A percentile compares a stretch with the other conserved stretches of the same genome.
Conservation (phyloP, 129 eudicot species). For the Flaveria linearis region DNA sequence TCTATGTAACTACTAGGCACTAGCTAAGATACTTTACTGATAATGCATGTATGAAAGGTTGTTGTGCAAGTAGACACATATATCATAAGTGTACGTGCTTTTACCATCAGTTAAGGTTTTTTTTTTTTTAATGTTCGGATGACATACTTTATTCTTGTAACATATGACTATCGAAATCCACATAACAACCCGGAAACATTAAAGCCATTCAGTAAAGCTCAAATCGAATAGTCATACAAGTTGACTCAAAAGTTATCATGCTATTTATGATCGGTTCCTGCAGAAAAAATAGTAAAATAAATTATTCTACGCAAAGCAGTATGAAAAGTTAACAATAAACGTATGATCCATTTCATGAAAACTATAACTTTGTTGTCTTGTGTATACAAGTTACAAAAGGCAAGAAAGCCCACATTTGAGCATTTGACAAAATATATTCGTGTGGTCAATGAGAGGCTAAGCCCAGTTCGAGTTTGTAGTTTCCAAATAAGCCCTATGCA, state of each 20-base stretch:
- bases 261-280: neutral
- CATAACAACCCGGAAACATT: too few relatives aligned
- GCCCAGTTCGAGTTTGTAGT: conserved; percentile 6
- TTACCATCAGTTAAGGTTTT: too few relatives aligned
- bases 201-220: too few relatives aligned
- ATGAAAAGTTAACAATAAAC: neutral
- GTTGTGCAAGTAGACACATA: too few relatives aligned
- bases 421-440: neutral
- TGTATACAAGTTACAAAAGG: neutral
- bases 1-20: too few relatives aligned
- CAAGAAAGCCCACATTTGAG: neutral
- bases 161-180: too few relatives aligned
- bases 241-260: neutral
- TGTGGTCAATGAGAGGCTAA: neutral
- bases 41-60: too few relatives aligned
- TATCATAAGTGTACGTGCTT: too few relatives aligned
- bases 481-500: neutral
- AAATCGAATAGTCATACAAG: too few relatives aligned
- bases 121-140: too few relatives aligned
- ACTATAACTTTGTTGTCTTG: neutral
- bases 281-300: neutral
- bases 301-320: neutral
- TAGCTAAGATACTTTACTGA: neutral
- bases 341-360: neutral
- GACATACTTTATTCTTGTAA: too few relatives aligned